Base-by-base conservation (phyloP, 495 filamentous ascomycete genomes). In the Penicillium daleae region DNA sequence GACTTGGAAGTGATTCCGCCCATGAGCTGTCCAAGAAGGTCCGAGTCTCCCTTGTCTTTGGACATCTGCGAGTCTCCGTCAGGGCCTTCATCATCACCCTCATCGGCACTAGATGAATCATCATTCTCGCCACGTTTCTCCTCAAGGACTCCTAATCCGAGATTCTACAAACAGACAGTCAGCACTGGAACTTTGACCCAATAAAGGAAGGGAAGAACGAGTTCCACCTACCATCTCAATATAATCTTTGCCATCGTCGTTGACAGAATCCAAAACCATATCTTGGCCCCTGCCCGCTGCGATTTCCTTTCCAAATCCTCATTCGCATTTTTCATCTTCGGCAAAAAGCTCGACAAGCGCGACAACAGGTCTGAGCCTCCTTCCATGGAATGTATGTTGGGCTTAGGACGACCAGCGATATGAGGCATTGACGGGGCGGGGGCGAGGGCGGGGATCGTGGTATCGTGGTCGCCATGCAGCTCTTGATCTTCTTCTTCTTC, bases 121-220 rank as follows among this genome's bases (percentile, higher is more conserved):
- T 71, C 62, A 42, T 67, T 71, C 22, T 59, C 67, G 13, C 63
- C 65, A 26, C 65, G 71, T 52, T 78, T 80, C 61, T 85, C 78
- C 66, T 84, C 79, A 22, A 85, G 64, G 6, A 85, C 82, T 3
- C 83, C 83, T 10, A 85, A 64, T 0, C 83, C 83, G 22, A 85
- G 70, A 60, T 85, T 80, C 79, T 82, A 57, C 6, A 22, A 17
- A 55, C 7, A 9, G 27, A 29, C 32, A 52, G 51, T 63, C 51
- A 69, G 63, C 32, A 52, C 31, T n/a, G 6, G 26, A 56, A 46
- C 31, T 22, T 26, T n/a, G 3, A 52, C 46, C n/a, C 15, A 4
- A 13, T 24, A 21, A 22, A 59, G n/a, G 8, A 50, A 9, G 17
- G 3, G 24, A 26, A 57, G 32, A 29, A 42, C 21, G 19, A 62